Evolutionary conservation across 306 rosid genomes (phyloP), one percentile per base, ranked within the genome.

Genomic region (Trifolium subterraneum): DNA sequence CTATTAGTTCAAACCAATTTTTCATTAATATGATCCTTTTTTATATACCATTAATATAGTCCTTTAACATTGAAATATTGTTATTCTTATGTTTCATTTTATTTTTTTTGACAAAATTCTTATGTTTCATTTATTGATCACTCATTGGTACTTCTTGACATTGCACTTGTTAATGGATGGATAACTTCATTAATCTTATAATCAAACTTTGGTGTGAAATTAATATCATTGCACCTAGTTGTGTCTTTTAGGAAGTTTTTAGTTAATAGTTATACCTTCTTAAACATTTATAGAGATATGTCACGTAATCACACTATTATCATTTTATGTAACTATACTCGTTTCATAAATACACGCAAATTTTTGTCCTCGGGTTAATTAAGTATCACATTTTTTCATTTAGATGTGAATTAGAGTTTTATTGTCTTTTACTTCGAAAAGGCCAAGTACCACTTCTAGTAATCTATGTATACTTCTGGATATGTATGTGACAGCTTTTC

Each of bases 361-460:
- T 66, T 47, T 79, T 84, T 80, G 78, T 58, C 61, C 54, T 59
- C 20, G 47, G 50, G 59, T 31, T 29, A 76, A 68, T 72, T 77
- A 80, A 84, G 82, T 50, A 22, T 61, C 73, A 52, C 23, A 51
- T 41, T 67, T 33, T 62, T 45, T 25, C 47, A 66, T 64, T 63
- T 71, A 27, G 51, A 70, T 52, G 59, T 36, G 18, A 38, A 66
- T 2, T 22, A 72, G 31, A 68, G 67, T 78, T 73, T 35, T 31
- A 42, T 55, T 81, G 85, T 74, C 77, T 78, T 63, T 64, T 63
- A 74, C 70, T 54, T 19, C 10, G 70, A 82, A 78, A 73, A 82
- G 62, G 54, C 31, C 41, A 78, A 50, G 20, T 50, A 35, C 64
- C 41, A 58, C 23, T 48, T 71, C 69, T 68, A 74, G 70, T 64